phyloP scores from a whole-genome alignment of 306 rosid species.

The Spatholobus suberectus region DNA sequence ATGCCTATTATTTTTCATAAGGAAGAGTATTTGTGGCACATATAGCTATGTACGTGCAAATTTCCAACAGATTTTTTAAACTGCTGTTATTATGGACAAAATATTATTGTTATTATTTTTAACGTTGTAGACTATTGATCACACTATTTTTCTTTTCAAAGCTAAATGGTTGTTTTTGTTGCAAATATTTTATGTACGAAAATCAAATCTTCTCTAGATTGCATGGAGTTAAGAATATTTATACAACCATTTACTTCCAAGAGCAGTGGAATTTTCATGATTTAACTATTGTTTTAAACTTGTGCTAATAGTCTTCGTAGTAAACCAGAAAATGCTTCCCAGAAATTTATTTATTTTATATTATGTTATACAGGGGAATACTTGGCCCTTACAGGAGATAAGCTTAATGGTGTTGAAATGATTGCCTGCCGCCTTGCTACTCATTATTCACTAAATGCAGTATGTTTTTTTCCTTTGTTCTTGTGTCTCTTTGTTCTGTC shows the following conservation, averaged over 20 bases:
- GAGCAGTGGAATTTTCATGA: constrained; percentile 16
- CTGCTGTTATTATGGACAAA: not conserved
- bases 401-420: constrained; percentile 97
- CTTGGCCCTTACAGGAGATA: constrained; percentile 95
- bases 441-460: constrained; percentile 75
- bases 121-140: not conserved
- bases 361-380: constrained; percentile 76
- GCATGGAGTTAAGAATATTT: constrained; percentile 9
- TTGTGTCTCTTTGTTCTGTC: constrained; percentile 18
- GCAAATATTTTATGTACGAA: not conserved
- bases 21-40: not conserved
- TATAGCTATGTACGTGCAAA: not conserved
- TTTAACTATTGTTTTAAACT: constrained; percentile 12
- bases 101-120: not conserved
- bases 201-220: not conserved
- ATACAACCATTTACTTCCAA: constrained; percentile 9
- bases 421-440: constrained; percentile 94
- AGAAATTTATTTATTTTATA: not conserved
- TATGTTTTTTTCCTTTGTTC: constrained; percentile 49
- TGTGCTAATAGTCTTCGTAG: not conserved
- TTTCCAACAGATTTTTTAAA: not conserved
- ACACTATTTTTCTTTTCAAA: not conserved
- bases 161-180: not conserved
- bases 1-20: not conserved
- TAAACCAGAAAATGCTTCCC: constrained; percentile 26